Base-by-base conservation (phyloP, 257 asterid species). In the Solanum habrochaites region DNA sequence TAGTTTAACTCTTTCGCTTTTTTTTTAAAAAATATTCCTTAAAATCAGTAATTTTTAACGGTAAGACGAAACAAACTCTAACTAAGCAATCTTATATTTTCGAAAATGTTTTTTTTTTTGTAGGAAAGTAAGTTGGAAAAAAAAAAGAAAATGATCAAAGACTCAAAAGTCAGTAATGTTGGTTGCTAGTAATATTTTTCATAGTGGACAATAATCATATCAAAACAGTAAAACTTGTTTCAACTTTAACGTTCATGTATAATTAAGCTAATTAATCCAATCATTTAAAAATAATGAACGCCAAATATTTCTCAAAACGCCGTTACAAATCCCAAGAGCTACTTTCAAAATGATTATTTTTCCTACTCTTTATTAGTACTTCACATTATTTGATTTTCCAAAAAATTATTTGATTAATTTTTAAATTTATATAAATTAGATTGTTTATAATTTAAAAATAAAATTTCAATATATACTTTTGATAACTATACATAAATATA, bases 271-370 rank as follows among this genome's bases (percentile, higher is more conserved):
- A 69, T 29, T 20, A 69, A 64, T 83, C 73, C 6, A 83, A 31
- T 83, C 49, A 56, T 32, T 20, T 52, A 20, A 13, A 58, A 20
- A 83, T 64, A 83, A 83, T 52, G 78, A 84, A 85, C 45, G 11
- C 67, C 18, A 71, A 25, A 10, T 40, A 40, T n/a, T 18, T 45
- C 39, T 27, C 31, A 18, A 72, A 43, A 47, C 67, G 35, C 6
- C 43, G 23, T 66, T 52, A 64, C 58, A 86, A 66, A 66, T 37
- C 35, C 67, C 70, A 14, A 56, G 52, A 75, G 8, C n/a, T 72
- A 49, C 66, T 70, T 71, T 86, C n/a, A 52, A 47, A 56, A 86
- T 56, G 88, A 66, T 45, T 39, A 56, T 52, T 31, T 73, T 58
- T 45, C 64, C 11, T 21, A 23, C 42, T 8, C 56, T 77, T 47